Evolutionary conservation across 2,329 filamentous ascomycete species (phyloP).

Genomic region (Aspergillus sclerotialis): DNA sequence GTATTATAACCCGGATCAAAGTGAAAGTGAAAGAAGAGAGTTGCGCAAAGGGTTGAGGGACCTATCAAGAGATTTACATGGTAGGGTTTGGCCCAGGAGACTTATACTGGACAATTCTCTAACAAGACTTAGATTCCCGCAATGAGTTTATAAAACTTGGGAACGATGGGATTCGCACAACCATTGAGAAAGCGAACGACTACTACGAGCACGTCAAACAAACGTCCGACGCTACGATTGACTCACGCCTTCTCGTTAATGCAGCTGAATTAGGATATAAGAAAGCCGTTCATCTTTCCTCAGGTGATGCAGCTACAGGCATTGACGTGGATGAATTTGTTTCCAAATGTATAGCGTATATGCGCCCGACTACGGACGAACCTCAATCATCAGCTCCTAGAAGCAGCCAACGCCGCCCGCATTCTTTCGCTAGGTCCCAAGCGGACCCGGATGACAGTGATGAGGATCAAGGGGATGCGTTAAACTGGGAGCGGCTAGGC

Average conservation of each 20-base stretch:
- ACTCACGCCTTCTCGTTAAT: conserved; percentile 76
- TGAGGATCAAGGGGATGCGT: conserved; percentile 64
- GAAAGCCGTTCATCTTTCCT: conserved; percentile 65
- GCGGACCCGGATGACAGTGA: conserved; percentile 55
- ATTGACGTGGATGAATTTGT: conserved; percentile 89
- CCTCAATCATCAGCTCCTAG: conserved; percentile 40
- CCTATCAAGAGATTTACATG: conserved; percentile 55
- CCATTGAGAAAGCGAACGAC: conserved; percentile 59
- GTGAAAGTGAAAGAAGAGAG: conserved; percentile 62
- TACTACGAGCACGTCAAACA: conserved; percentile 67
- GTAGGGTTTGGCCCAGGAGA: conserved; percentile 29
- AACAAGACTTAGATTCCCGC: conserved; percentile 51
- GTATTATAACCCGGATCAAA: conserved; percentile 76
- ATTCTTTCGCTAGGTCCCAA: conserved; percentile 27
- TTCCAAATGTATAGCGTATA: conserved; percentile 80
- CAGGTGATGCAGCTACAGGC: conserved; percentile 66
- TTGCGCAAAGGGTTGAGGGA: conserved; percentile 65
- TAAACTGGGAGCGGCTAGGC: conserved; percentile 83
- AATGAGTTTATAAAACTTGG: conserved; percentile 63
- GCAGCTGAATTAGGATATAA: conserved; percentile 74
- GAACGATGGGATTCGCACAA: conserved; percentile 58
- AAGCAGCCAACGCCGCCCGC: conserved; percentile 32
- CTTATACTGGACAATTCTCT: background rate
- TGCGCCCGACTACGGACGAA: conserved; percentile 61
- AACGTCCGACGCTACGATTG: conserved; percentile 82